phyloP scores from a whole-genome alignment of 2,329 filamentous ascomycete species.

The Sporothrix dimorphospora region DNA sequence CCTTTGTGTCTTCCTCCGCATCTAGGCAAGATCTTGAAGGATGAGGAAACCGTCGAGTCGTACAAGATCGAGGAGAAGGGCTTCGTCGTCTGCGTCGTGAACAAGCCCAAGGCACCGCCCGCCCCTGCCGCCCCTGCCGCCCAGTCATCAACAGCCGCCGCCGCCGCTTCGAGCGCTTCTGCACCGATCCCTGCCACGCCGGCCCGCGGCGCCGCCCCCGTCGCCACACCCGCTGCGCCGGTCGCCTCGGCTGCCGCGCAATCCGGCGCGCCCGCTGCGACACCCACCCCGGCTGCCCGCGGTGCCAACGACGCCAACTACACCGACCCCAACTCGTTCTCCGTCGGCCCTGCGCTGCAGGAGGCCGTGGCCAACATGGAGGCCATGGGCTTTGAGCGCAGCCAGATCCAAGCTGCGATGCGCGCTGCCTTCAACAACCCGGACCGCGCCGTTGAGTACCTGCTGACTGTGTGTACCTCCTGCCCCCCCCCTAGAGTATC shows the following conservation, averaged over 20 bases:
- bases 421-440: conserved; percentile 96
- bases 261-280: conserved; percentile 45
- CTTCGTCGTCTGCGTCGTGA: conserved; percentile 97
- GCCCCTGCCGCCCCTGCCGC: conserved; percentile 48
- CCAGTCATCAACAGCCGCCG: conserved; percentile 63
- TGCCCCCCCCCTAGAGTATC: neutral
- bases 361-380: conserved; percentile 91
- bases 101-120: conserved; percentile 78
- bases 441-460: conserved; percentile 94
- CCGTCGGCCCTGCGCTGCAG: conserved; percentile 80
- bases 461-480: conserved; percentile 71
- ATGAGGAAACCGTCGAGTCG: conserved; percentile 93
- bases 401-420: conserved; percentile 91
- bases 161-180: conserved; percentile 1
- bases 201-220: conserved; percentile 49
- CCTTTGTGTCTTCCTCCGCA: conserved; percentile 20
- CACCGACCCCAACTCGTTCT: conserved; percentile 78
- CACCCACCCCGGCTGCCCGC: conserved; percentile 56
- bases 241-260: conserved; percentile 52
- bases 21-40: conserved; percentile 94
- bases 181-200: conserved; percentile 62
- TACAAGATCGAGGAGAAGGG: conserved; percentile 99
- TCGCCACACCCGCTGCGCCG: conserved; percentile 55
- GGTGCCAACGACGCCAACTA: conserved; percentile 47
- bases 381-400: conserved; percentile 90